Conservation (phyloP, 306 rosid species). For the Glycine latifolia region DNA sequence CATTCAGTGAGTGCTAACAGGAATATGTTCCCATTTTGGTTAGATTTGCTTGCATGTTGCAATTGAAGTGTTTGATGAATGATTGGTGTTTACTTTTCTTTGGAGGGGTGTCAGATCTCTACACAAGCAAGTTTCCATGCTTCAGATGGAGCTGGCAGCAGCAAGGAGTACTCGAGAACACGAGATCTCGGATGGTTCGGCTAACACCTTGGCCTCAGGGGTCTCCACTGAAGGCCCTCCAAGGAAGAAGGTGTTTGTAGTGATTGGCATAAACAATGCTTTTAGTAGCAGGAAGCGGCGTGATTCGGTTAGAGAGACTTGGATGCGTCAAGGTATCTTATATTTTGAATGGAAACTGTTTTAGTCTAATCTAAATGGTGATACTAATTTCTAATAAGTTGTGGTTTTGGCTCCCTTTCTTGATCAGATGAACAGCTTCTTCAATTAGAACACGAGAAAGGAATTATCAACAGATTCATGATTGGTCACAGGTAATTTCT, state of each 20-base stretch:
- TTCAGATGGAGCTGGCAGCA: conserved; percentile 73
- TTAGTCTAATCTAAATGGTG: conserved; percentile 5
- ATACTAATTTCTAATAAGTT: conserved; percentile 44
- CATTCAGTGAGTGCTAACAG: conserved; percentile 68
- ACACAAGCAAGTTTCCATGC: conserved; percentile 78
- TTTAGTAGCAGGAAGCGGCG: conserved; percentile 91
- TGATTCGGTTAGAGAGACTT: conserved; percentile 88
- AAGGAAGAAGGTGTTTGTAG: conserved; percentile 69
- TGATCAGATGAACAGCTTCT: conserved; percentile 71
- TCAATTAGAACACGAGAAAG: conserved; percentile 85
- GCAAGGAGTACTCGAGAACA: conserved; percentile 64
- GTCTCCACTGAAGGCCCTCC: conserved; percentile 43
- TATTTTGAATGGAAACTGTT: not conserved
- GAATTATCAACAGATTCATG: conserved; percentile 80
- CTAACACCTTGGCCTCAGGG: conserved; percentile 36
- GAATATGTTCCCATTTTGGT: conserved; percentile 18
- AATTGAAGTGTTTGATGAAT: conserved; percentile 24
- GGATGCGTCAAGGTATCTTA: conserved; percentile 87
- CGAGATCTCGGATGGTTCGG: conserved; percentile 48
- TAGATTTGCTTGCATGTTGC: conserved; percentile 16
- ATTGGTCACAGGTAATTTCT: conserved; percentile 81
- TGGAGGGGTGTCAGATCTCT: conserved; percentile 66
- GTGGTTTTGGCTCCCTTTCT: conserved; percentile 10
- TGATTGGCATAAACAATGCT: conserved; percentile 91
- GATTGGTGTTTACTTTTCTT: conserved; percentile 33